These are phyloP conservation scores for Gossypium mustelinum DNA, from an alignment of 345 rosid species.

Conservation along the genomic window DNA sequence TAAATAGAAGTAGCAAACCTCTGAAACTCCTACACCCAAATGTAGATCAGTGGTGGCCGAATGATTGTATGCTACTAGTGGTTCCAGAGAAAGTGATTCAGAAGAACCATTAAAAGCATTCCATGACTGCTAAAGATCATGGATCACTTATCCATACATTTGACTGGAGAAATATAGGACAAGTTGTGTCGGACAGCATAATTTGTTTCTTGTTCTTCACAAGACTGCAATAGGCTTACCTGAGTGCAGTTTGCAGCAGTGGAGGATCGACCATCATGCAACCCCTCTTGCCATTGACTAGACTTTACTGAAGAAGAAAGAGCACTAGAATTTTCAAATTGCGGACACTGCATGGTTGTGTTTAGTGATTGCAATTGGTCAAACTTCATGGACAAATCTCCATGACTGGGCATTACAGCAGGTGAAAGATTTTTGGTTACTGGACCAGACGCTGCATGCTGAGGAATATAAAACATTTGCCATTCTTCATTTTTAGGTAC, in stretches of 20 bases:
- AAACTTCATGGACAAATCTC: constrained; percentile 32
- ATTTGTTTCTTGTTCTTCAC: neutral
- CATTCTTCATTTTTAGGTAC: constrained; percentile 67
- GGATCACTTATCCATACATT: neutral
- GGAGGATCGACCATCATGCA: constrained; percentile 30
- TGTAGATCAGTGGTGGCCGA: constrained; percentile 36
- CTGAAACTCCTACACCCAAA: constrained; percentile 33
- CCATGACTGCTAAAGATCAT: constrained; percentile 59
- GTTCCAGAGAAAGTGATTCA: constrained; percentile 36
- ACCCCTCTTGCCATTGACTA: constrained; percentile 49
- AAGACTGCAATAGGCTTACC: constrained; percentile 30
- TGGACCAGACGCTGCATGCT: constrained; percentile 32
- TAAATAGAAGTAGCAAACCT: constrained; percentile 36
- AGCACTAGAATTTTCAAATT: constrained; percentile 35
- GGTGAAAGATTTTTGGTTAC: constrained; percentile 27
- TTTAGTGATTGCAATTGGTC: constrained; percentile 39
- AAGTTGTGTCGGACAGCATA: neutral
- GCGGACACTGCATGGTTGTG: constrained; percentile 48
- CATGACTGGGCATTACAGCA: constrained; percentile 29
- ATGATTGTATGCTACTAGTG: constrained; percentile 29
- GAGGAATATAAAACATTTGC: constrained; percentile 80
- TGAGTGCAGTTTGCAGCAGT: constrained; percentile 28
- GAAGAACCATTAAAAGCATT: constrained; percentile 58
- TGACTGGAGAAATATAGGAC: neutral
- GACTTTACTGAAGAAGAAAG: constrained; percentile 33